A percentile compares a stretch with the other conserved stretches of the same genome.
Conservation (phyloP, 73 alveolate genomes). For the Paramecium sonneborni region DNA sequence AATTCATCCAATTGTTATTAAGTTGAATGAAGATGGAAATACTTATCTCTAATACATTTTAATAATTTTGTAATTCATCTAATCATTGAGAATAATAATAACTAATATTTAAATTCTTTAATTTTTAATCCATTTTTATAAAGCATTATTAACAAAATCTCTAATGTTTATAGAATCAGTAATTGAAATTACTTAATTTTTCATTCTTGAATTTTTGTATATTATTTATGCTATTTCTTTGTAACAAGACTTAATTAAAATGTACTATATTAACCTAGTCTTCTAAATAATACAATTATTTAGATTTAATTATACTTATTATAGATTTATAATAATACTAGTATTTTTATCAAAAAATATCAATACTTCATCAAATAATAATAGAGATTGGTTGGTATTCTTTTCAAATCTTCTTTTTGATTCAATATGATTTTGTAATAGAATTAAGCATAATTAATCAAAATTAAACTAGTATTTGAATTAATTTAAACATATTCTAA, state of each 20-base stretch:
- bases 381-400: too few species aligned
- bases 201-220: not conserved
- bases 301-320: not conserved
- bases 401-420: too few species aligned
- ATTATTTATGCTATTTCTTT: not conserved
- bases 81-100: not conserved
- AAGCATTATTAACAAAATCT: not conserved
- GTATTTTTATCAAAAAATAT: too few species aligned
- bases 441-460: too few species aligned
- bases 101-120: not conserved
- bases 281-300: conserved; percentile 18
- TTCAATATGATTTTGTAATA: too few species aligned
- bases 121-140: not conserved
- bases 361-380: too few species aligned
- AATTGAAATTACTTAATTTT: not conserved
- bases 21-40: not conserved
- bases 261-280: not conserved
- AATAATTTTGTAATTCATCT: not conserved
- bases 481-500: too few species aligned
- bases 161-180: not conserved
- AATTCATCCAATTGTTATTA: not conserved
- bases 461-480: too few species aligned
- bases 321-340: too few species aligned
- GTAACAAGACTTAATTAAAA: not conserved
- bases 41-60: not conserved